Evolutionary conservation across 805 yeast species (phyloP), one percentile per base, ranked within the genome.

Genomic region (Lipomyces mesembrius): DNA sequence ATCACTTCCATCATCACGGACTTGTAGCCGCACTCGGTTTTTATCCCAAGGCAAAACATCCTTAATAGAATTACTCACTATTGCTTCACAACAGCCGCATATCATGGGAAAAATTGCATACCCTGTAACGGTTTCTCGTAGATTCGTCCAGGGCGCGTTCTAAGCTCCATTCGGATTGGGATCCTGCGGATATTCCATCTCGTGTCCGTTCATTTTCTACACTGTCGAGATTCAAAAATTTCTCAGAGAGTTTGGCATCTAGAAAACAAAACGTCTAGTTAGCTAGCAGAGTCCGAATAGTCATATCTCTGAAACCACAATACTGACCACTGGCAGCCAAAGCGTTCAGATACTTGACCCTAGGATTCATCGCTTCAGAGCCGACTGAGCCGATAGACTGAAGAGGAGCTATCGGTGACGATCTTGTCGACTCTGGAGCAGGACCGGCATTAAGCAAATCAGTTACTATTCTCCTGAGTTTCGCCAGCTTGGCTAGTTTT

Each of bases 1-100:
- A 75, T 88, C 91, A 65, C 77, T 75, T 1, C 29, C 52, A 29
- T 53, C 32, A 8, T 43, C 46, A 12, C 34, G 27, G 37, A 75
- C 73, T 63, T 75, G 75, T 51, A 90, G 78, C 67, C 83, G 84
- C 8, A 90, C 93, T 67, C 95, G 79, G 1, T 92, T 83, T 71
- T 88, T 90, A 74, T 90, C 94, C 76, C 84, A 90, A 8, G 92
- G 88, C 73, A 88, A 85, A 39, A 90, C 88, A 74, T 90, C 61
- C 69, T 66, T 17, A 11, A 54, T 27, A 32, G 51, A 11, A 59
- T 32, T 29, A 7, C 32, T 4, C 32, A 43, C 1, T 11, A 49
- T 9, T 49, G 27, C 17, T 22, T 49, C 4, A 4, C 14, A 11
- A 8, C 1, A 20, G 11, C 14, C 12, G 9, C 14, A 20, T 4